Evolutionary conservation across 495 filamentous ascomycete species (phyloP).

Genomic region (Cercophora sp.): DNA sequence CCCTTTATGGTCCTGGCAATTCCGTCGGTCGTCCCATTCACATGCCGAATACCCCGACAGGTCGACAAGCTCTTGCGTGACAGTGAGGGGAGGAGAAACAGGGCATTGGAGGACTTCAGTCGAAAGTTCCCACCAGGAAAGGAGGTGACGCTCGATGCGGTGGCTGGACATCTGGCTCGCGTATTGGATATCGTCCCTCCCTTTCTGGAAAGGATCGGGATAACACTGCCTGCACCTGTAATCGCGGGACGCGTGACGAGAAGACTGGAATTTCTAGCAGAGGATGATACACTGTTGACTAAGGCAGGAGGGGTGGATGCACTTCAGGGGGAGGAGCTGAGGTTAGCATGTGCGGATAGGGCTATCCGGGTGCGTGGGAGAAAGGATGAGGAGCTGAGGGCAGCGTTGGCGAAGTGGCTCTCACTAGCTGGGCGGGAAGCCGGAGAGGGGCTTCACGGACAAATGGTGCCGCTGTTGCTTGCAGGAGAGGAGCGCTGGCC

Average conservation of each 20-base stretch:
- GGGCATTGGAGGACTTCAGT: not conserved
- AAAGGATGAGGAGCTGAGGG: conserved; percentile 24
- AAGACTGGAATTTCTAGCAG: conserved; percentile 51
- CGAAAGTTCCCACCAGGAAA: not conserved
- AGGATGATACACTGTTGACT: conserved; percentile 33
- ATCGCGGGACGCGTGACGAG: conserved; percentile 1
- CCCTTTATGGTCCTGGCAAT: conserved; percentile 68
- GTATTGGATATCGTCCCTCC: conserved; percentile 25
- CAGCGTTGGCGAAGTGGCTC: conserved; percentile 31
- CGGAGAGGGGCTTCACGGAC: too few relatives aligned
- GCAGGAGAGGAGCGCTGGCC: too few relatives aligned
- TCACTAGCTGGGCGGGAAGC: too few relatives aligned
- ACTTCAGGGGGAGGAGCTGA: conserved; percentile 39
- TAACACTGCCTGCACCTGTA: conserved; percentile 15
- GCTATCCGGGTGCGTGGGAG: conserved; percentile 34
- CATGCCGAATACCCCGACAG: conserved; percentile 78
- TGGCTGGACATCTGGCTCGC: not conserved
- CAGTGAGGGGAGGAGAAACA: conserved; percentile 34
- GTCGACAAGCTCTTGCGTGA: conserved; percentile 50
- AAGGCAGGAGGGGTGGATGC: conserved; percentile 31
- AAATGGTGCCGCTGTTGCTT: too few relatives aligned
- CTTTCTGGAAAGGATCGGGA: conserved; percentile 31
- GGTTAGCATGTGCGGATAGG: conserved; percentile 39
- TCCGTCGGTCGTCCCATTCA: conserved; percentile 64
- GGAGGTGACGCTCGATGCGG: not conserved